A percentile compares a stretch with the other conserved stretches of the same genome.
Evolutionary conservation across 73 alveolate genomes (phyloP).

Genomic region (Paramecium bursaria): DNA sequence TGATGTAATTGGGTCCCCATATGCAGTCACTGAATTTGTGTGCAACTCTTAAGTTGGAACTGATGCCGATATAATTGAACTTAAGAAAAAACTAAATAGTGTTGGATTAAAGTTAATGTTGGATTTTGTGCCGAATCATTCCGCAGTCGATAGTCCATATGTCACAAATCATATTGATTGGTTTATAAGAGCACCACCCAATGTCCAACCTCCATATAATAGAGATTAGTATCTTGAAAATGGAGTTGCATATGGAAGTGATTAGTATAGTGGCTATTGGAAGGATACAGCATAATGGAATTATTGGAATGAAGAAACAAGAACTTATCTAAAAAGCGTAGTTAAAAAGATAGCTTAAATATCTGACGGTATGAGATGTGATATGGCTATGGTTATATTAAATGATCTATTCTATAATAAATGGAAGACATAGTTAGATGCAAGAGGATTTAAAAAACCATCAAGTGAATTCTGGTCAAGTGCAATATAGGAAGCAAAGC

Average conservation of each 20-base stretch:
- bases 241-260: slow-evolving; percentile 75
- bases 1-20: slow-evolving; percentile 76
- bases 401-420: slow-evolving; percentile 73
- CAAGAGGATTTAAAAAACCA: slow-evolving; percentile 70
- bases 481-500: slow-evolving; percentile 62
- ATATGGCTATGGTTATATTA: slow-evolving; percentile 75
- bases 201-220: slow-evolving; percentile 59
- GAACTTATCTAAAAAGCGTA: slow-evolving; percentile 55
- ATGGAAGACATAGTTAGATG: slow-evolving; percentile 73
- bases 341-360: slow-evolving; percentile 63
- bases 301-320: slow-evolving; percentile 73
- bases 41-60: slow-evolving; percentile 74
- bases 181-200: slow-evolving; percentile 68
- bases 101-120: slow-evolving; percentile 68
- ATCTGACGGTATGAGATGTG: slow-evolving; percentile 78
- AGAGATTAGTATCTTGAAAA: slow-evolving; percentile 39
- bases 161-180: slow-evolving; percentile 55
- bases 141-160: slow-evolving; percentile 73
- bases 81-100: slow-evolving; percentile 50
- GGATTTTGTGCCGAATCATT: slow-evolving; percentile 80
- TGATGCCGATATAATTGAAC: slow-evolving; percentile 63
- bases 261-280: slow-evolving; percentile 73
- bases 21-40: slow-evolving; percentile 69
- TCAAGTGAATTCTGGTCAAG: slow-evolving; percentile 71
- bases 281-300: slow-evolving; percentile 73